Evolutionary conservation across 2,329 filamentous ascomycete genomes (phyloP).

Genomic region (Paecilomyces dactylethromorphus): DNA sequence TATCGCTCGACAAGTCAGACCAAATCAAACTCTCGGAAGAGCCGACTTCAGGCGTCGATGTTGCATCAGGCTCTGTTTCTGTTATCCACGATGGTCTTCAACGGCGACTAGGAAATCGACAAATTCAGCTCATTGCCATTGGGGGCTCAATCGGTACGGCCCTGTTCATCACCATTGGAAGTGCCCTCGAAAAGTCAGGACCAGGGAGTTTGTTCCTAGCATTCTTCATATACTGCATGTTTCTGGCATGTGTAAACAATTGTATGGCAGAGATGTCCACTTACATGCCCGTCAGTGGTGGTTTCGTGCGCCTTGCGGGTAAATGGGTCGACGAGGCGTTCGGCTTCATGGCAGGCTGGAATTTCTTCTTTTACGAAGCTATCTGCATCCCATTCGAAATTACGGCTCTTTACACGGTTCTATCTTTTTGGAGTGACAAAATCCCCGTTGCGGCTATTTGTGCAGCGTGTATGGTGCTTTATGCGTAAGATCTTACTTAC

Average conservation of each 20-base stretch:
- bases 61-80: too few species aligned
- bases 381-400: slow-evolving; percentile 37
- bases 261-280: slow-evolving; percentile 39
- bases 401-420: neutral
- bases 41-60: too few species aligned
- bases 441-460: neutral
- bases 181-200: neutral
- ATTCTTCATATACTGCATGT: neutral
- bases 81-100: neutral
- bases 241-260: neutral
- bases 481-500: neutral
- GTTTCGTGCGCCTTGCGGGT: slow-evolving; percentile 35
- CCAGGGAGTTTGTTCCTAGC: neutral
- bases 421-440: neutral
- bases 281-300: slow-evolving; percentile 35
- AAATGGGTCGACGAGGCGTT: slow-evolving; percentile 42
- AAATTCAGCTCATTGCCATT: neutral
- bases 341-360: slow-evolving; percentile 41
- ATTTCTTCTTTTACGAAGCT: slow-evolving; percentile 42
- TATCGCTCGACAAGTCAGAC: too few species aligned
- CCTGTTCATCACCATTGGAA: neutral
- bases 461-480: neutral
- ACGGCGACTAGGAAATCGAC: neutral
- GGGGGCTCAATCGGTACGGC: neutral
- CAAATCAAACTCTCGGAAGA: too few species aligned